phyloP scores from a whole-genome alignment of 768 basidiomycete species.

The Termitomyces heimii region DNA sequence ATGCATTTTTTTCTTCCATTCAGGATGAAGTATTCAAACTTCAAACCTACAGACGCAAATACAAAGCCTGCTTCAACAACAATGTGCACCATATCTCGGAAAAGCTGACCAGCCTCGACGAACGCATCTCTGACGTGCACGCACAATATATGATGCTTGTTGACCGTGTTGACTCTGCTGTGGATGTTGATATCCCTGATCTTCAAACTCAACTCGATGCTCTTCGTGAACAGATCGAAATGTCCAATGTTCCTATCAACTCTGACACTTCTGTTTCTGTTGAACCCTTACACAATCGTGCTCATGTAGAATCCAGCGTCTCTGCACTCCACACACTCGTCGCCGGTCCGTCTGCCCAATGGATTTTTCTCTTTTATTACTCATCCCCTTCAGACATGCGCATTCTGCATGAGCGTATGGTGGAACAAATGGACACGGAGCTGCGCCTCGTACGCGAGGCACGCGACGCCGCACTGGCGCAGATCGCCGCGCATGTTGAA shows the following conservation, averaged over 20 bases:
- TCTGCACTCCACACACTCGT: conserved; percentile 32
- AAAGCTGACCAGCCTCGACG: conserved; percentile 34
- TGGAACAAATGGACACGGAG: conserved; percentile 40
- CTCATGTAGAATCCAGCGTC: conserved; percentile 25
- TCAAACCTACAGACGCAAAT: conserved; percentile 31
- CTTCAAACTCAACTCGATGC: conserved; percentile 31
- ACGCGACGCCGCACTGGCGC: conserved; percentile 30
- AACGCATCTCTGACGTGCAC: conserved; percentile 31
- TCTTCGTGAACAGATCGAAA: conserved; percentile 25
- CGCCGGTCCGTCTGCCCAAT: conserved; percentile 29
- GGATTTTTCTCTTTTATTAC: neutral
- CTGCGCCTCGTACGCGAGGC: conserved; percentile 37
- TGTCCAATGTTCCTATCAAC: neutral
- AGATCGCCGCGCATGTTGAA: conserved; percentile 24
- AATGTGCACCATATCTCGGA: conserved; percentile 33
- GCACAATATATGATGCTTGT: conserved; percentile 27
- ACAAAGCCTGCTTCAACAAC: conserved; percentile 34
- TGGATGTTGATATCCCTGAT: conserved; percentile 25
- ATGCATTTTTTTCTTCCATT: neutral
- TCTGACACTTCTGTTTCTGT: conserved; percentile 1
- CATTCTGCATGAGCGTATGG: conserved; percentile 32
- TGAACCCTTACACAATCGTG: conserved; percentile 15
- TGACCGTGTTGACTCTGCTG: conserved; percentile 28
- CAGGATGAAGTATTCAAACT: conserved; percentile 33
- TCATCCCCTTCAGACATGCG: conserved; percentile 35